Evolutionary conservation across 2,329 filamentous ascomycete species (phyloP).

Genomic region (Cladosporium sp.): DNA sequence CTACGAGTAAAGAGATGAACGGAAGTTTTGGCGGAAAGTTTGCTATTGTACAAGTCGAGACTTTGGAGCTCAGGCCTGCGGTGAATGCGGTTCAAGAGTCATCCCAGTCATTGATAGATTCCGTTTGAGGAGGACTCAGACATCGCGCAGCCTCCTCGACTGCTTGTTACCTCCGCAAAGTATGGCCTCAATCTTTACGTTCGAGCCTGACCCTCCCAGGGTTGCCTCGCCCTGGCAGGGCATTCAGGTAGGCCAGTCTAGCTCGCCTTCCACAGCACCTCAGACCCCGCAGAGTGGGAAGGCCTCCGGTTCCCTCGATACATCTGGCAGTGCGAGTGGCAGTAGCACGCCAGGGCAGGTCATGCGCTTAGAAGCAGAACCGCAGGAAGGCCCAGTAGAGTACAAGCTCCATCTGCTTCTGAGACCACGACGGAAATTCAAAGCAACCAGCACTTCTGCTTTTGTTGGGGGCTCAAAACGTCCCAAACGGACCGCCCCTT

Average conservation of each 20-base stretch:
- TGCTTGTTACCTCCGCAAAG: neutral
- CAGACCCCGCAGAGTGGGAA: conserved; percentile 7
- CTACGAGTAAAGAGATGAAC: neutral
- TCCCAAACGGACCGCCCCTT: conserved; percentile 25
- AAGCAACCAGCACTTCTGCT: conserved; percentile 59
- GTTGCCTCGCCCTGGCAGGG: conserved; percentile 80
- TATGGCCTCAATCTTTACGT: conserved; percentile 96
- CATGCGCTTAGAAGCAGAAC: conserved; percentile 77
- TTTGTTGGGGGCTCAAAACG: conserved; percentile 49
- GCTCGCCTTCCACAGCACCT: conserved; percentile 12
- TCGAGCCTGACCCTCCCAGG: conserved; percentile 77
- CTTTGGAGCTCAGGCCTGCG: no score
- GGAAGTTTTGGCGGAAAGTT: neutral
- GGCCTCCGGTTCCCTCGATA: neutral
- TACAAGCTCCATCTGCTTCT: conserved; percentile 92
- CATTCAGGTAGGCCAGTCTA: conserved; percentile 2
- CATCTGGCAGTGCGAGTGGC: neutral
- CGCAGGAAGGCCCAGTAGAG: conserved; percentile 88
- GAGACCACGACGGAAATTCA: conserved; percentile 68
- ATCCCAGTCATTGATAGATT: no score
- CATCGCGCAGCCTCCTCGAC: no score
- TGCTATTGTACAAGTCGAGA: neutral
- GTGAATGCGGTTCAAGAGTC: no score
- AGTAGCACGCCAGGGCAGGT: conserved; percentile 34
- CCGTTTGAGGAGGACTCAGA: no score